Conservation (phyloP, 495 filamentous ascomycete species). For the Pyrenula massariospora region DNA sequence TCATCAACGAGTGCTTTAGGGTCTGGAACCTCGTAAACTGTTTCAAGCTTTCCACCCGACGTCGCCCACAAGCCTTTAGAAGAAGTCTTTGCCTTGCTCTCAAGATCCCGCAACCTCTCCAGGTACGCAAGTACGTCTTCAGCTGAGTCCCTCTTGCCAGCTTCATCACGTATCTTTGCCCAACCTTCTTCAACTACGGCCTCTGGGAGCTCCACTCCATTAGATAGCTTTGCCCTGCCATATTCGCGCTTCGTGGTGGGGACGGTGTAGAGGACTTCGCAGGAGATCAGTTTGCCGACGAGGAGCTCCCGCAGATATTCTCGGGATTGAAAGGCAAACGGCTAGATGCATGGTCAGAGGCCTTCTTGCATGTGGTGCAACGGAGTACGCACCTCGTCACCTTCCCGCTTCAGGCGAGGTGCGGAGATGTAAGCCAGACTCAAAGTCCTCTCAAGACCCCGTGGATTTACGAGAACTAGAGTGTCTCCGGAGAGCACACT, state of each 20-base stretch:
- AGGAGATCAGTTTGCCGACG: conserved; percentile 79
- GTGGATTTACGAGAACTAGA: conserved; percentile 66
- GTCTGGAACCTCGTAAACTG: conserved; percentile 64
- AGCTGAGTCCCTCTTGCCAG: conserved; percentile 67
- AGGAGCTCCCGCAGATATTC: conserved; percentile 75
- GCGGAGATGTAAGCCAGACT: conserved; percentile 86
- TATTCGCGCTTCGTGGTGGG: conserved; percentile 78
- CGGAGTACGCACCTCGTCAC: conserved; percentile 57
- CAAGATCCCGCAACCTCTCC: conserved; percentile 63
- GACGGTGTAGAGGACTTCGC: conserved; percentile 71
- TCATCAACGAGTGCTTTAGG: conserved; percentile 59
- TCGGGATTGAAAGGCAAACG: conserved; percentile 82
- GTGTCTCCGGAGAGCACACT: conserved; percentile 88
- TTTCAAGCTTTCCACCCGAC: conserved; percentile 48
- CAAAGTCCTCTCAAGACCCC: conserved; percentile 64
- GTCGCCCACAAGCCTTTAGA: conserved; percentile 66
- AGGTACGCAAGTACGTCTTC: conserved; percentile 59
- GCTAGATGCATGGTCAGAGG: conserved; percentile 24
- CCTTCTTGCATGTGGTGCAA: not conserved
- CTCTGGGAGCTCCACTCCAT: conserved; percentile 66
- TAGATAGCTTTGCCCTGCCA: conserved; percentile 61
- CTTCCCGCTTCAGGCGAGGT: conserved; percentile 75
- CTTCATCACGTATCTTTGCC: conserved; percentile 85
- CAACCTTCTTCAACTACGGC: conserved; percentile 73
- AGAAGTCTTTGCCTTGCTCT: conserved; percentile 67